Percentiles rank a stretch among this genome's conserved stretches.
Conservation (phyloP, 805 yeast genomes). For the Barnettozyma vustinii region DNA sequence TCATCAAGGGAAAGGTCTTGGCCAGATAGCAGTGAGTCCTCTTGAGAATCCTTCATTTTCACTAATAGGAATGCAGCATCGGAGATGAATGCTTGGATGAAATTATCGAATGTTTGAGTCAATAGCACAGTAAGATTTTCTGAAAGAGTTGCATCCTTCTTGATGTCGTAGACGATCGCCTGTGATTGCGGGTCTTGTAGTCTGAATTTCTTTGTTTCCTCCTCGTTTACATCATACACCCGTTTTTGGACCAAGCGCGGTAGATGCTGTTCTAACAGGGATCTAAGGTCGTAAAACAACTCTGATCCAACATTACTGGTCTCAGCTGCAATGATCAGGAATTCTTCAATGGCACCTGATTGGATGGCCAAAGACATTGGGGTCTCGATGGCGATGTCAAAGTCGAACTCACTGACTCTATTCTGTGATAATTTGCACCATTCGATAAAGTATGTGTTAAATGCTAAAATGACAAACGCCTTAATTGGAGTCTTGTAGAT, state of each 20-base stretch:
- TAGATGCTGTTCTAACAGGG: slow-evolving; percentile 58
- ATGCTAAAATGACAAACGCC: slow-evolving; percentile 44
- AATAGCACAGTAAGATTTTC: slow-evolving; percentile 25
- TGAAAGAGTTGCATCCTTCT: slow-evolving; percentile 18
- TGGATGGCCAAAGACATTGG: slow-evolving; percentile 57
- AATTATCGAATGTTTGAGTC: slow-evolving; percentile 41
- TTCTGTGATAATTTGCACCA: slow-evolving; percentile 56
- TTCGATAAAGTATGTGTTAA: slow-evolving; percentile 51
- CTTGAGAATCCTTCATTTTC: slow-evolving; percentile 66
- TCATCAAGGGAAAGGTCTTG: slow-evolving; percentile 54
- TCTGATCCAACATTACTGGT: slow-evolving; percentile 41
- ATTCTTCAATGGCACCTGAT: slow-evolving; percentile 66
- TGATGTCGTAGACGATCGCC: slow-evolving; percentile 18
- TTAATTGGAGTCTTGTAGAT: slow-evolving; percentile 43
- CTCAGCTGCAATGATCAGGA: slow-evolving; percentile 57
- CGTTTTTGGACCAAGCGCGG: slow-evolving; percentile 52
- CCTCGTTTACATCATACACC: slow-evolving; percentile 44
- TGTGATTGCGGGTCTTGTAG: slow-evolving; percentile 18
- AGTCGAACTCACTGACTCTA: slow-evolving; percentile 44
- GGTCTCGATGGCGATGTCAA: slow-evolving; percentile 47
- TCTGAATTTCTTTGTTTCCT: slow-evolving; percentile 33
- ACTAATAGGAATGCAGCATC: slow-evolving; percentile 65
- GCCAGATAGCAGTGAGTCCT: slow-evolving; percentile 59
- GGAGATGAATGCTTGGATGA: slow-evolving; percentile 50
- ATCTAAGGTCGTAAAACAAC: slow-evolving; percentile 58